Base-by-base conservation (phyloP, 306 rosid species). In the Quercus agrifolia region DNA sequence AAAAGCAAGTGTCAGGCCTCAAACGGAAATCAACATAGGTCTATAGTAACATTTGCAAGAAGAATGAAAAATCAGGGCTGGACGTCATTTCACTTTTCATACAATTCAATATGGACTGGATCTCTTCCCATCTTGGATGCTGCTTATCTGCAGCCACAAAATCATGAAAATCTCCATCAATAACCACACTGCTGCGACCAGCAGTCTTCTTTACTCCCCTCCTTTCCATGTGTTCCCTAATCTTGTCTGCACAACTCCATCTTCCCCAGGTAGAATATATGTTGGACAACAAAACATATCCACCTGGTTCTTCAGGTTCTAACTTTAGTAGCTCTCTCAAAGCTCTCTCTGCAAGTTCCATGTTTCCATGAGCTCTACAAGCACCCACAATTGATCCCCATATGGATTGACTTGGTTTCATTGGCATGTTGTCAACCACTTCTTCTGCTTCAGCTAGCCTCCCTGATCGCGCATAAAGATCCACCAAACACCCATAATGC, bases 361-460 rank as follows among this genome's bases (percentile, higher is more conserved):
- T 70, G 74, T 85, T 68, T 49, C 86, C 84, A 28, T 57, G 84
- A n/a, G 74, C 84, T 77, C 88, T 78, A 87, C 93, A 83, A 41
- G 93, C 90, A 67, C 88, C 86, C 77, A 87, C 75, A 67, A 85
- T 76, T 64, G 93, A 84, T 44, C 91, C 88, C 90, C 90, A 90
- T 2, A 82, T 79, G 38, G 86, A 83, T 73, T n/a, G 84, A 71
- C 86, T 87, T 17, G 93, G 86, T 77, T 82, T 31, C 57, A 87
- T 82, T 6, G 90, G 85, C 93, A 90, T 87, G 59, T 79, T 83
- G 58, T 84, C 84, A 2, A 86, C 74, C 71, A 86, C 84, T 17
- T 71, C 77, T 69, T 80, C 82, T 2, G 89, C 93, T 74, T 84
- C 85, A 6, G 55, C 56, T 78, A 87, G 68, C 68, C 85, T 76